Percentiles rank a stretch among this genome's conserved stretches.
phyloP scores from a whole-genome alignment of 345 rosid species.

The Streptanthus diversifolius region DNA sequence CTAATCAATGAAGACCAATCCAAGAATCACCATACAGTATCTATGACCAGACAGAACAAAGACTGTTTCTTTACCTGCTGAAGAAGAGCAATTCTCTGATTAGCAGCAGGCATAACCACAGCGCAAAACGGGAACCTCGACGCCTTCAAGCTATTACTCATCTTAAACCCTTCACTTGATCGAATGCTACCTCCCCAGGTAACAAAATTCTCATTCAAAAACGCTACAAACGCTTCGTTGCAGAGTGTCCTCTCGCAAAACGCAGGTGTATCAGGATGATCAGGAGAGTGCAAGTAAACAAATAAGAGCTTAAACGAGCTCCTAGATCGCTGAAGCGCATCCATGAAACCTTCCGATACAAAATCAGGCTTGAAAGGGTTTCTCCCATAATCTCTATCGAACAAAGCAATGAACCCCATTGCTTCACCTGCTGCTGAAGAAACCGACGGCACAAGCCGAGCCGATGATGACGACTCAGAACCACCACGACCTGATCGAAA shows the following conservation, averaged over 20 bases:
- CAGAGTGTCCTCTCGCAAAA: constrained; percentile 82
- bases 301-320: constrained; percentile 66
- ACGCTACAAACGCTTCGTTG: constrained; percentile 52
- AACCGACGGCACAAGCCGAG: constrained; percentile 47
- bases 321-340: constrained; percentile 86
- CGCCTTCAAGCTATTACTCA: constrained; percentile 98
- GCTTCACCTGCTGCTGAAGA: constrained; percentile 77
- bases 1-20: not conserved
- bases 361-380: constrained; percentile 53
- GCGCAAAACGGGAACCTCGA: constrained; percentile 93
- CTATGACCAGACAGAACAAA: not conserved
- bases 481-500: constrained; percentile 46
- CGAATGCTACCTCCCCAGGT: constrained; percentile 95
- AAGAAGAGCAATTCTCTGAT: constrained; percentile 92
- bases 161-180: constrained; percentile 97
- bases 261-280: constrained; percentile 77
- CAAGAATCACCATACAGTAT: not conserved
- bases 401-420: constrained; percentile 57
- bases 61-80: constrained; percentile 57
- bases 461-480: constrained; percentile 33
- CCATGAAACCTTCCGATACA: constrained; percentile 86
- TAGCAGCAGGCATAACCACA: constrained; percentile 92
- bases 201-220: constrained; percentile 89
- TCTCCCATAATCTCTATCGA: constrained; percentile 75
- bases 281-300: constrained; percentile 95